phyloP scores from a whole-genome alignment of 371 early-diverging fungal genomes.

The Mucor lusitanicus region DNA sequence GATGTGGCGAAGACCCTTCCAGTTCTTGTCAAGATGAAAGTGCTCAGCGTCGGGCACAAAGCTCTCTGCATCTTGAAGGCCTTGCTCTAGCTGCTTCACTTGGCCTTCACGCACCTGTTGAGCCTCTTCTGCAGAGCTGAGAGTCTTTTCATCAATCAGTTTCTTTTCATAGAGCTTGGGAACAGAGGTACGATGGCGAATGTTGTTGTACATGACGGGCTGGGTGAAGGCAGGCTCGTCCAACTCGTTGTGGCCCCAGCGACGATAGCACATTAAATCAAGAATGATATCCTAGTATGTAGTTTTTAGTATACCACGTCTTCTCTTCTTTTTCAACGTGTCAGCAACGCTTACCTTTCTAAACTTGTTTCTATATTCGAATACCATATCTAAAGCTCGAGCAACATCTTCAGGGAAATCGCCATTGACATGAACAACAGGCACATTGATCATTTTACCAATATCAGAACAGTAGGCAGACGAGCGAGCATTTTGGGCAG shows the following conservation, averaged over 20 bases:
- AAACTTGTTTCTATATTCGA: constrained; percentile 91
- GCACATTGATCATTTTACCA: constrained; percentile 93
- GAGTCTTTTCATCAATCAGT: constrained; percentile 45
- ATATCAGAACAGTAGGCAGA: constrained; percentile 91
- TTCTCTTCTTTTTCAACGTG: no score
- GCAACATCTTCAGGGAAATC: constrained; percentile 94
- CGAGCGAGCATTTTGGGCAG: constrained; percentile 89
- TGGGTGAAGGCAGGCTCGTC: constrained; percentile 98
- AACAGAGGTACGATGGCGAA: constrained; percentile 80
- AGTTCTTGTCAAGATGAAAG: constrained; percentile 70
- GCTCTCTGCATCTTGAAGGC: constrained; percentile 57
- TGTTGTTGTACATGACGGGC: constrained; percentile 94
- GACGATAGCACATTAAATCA: constrained; percentile 92
- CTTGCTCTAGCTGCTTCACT: constrained; percentile 57
- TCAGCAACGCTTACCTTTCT: constrained; percentile 55
- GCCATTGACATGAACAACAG: constrained; percentile 96
- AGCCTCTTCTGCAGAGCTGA: constrained; percentile 43
- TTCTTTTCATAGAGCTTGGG: constrained; percentile 82
- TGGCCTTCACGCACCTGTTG: constrained; percentile 58
- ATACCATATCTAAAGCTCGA: constrained; percentile 80
- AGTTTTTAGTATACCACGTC: no score
- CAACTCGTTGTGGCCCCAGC: constrained; percentile 97
- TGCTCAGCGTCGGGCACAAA: constrained; percentile 32
- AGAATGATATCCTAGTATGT: constrained; percentile 78
- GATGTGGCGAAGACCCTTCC: constrained; percentile 64